Base-by-base conservation (phyloP, 2,329 filamentous ascomycete genomes). In the Cladosporium oxysporum region DNA sequence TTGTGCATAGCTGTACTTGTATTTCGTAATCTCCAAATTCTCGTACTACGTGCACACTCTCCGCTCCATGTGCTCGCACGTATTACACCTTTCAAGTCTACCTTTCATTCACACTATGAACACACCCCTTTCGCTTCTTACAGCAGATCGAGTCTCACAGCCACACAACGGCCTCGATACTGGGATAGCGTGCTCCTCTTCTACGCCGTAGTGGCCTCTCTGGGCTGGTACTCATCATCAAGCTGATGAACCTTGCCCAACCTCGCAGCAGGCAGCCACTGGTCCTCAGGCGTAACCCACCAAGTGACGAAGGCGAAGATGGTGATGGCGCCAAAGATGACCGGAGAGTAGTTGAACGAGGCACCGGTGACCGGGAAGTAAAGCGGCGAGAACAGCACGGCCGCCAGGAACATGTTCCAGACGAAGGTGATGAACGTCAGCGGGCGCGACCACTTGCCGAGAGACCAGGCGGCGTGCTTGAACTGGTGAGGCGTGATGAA, bases 251-350 rank as follows among this genome's bases (percentile, higher is more conserved):
- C 69, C 66, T 74, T 76, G 10, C 74, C 74, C 57, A 76, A 67
- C 12, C 75, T 65, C 5, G 70, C 73, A 26, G 67, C 66, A 1
- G 77, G 76, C 63, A 79, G 65, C 78, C 78, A 79, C 53, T 72
- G 67, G 18, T 78, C 74, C 62, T 77, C 77, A 0, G 78, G 78
- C 31, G 74, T 76, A 28, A 78, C 63, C 70, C 69, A 76, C 71
- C 74, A 79, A 14, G 73, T 75, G 5, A 77, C 6, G 31, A 79
- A 41, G 5, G 73, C 78, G 64, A 79, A 77, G 58, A 79, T 73
- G 1, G 78, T 79, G 65, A 79, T 76, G 7, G 71, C 72, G n/a
- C 71, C 77, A 64, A 79, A 78, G 58, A 79, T 79, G 31, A 79
- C 76, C 4, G 76, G 76, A 4, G 72, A 74, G 63, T 71, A 79